Conservation (phyloP, 805 yeast species). For the Yarrowia divulgata region DNA sequence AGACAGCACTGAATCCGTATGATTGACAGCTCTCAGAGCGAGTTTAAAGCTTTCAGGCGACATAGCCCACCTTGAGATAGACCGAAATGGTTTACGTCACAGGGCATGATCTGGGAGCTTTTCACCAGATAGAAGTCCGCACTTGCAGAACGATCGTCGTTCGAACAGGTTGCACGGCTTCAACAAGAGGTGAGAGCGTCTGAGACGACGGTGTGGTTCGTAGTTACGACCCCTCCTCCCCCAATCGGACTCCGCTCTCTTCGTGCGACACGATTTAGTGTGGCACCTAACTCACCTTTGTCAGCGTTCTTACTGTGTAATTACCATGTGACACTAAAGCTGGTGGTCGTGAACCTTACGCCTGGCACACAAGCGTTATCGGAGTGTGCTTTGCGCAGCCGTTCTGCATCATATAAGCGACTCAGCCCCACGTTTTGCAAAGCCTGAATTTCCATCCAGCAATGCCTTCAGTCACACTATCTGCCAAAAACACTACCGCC, state of each 20-base stretch:
- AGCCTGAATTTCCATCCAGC: background rate
- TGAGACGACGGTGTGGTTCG: no score
- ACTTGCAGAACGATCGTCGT: no score
- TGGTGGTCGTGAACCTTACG: background rate
- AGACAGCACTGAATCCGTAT: no score
- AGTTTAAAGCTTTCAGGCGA: no score
- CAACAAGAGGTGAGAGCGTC: no score
- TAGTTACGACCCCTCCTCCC: no score
- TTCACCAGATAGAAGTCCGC: no score
- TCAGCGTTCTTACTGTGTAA: background rate
- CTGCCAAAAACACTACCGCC: background rate
- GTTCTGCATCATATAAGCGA: conserved; percentile 34
- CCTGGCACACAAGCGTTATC: background rate
- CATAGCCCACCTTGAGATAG: no score
- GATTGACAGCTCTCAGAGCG: no score
- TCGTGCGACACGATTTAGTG: background rate
- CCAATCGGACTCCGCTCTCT: background rate
- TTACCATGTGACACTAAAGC: conserved; percentile 13
- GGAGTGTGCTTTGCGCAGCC: conserved; percentile 10
- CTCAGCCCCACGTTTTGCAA: conserved; percentile 11
- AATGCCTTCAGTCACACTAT: conserved; percentile 25
- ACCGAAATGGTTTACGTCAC: no score
- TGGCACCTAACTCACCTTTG: background rate
- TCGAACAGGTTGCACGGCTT: no score
- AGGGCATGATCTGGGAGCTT: no score